Base-by-base conservation (phyloP, 1,284 basidiomycete genomes). In the Sphaerobolus stellatus region DNA sequence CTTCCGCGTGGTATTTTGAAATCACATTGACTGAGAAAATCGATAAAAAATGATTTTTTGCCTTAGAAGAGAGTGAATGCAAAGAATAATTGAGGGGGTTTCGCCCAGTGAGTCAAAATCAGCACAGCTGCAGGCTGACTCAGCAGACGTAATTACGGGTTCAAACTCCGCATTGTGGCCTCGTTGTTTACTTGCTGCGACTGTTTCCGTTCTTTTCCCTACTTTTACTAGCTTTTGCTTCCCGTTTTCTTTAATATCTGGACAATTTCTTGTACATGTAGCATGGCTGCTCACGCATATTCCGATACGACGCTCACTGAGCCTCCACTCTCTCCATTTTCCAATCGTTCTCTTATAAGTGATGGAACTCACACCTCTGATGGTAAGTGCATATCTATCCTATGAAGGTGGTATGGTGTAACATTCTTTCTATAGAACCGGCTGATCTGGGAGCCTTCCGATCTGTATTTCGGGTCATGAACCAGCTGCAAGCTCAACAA, bases 381-480 rank as follows among this genome's bases (percentile, higher is more conserved):
- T 22, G 52, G 52, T 27, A 29, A 27, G 24, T 48, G 20, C 40
- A 41, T 45, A 20, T 38, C 24, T 31, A 11, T 43, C 50, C 44
- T 44, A 11, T 43, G 45, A 36, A 54, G 30, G 24, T 47, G 36
- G 25, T 20, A 27, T 27, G 28, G 33, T 50, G 51, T 56, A n/a
- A 11, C 28, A 43, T 43, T 4, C 25, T 43, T 22, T 11, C 22
- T 57, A n/a, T 62, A 82, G 87, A 89, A 70, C 78, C 81, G 58
- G 88, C 88, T 44, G 87, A 90, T 71, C 76, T 90, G 20, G 88
- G 88, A 13, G 84, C 86, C 18, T 90, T 91, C 68, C 79, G 75
- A 14, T 76, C 81, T 48, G 84, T 91, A 38, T 81, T 91, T 53
- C 79, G 86, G 40, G 88, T 82, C 55, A 75, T 86, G 68, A 78